These are phyloP conservation scores for Dryas integrifolia DNA, from an alignment of 331 rosid genomes.

Conservation along the genomic window DNA sequence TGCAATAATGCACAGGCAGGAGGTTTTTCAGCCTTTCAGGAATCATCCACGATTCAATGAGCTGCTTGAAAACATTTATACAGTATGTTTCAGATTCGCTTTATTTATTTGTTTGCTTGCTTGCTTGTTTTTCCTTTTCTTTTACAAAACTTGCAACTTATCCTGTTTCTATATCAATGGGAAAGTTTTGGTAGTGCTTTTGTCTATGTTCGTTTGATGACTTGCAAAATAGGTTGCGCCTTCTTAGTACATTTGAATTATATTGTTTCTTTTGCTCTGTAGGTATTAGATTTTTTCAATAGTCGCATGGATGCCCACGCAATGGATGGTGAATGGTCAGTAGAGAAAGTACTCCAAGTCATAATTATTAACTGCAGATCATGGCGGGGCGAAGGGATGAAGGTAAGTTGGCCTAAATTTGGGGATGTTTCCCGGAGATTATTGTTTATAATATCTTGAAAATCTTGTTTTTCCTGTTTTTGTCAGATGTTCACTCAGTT, in stretches of 20 bases:
- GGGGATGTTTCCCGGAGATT: conserved; percentile 17
- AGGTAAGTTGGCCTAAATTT: conserved; percentile 48
- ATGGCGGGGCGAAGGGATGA: conserved; percentile 98
- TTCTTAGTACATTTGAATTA: conserved; percentile 21
- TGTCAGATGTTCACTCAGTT: conserved; percentile 90
- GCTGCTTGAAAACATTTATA: conserved; percentile 87
- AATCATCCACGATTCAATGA: conserved; percentile 92
- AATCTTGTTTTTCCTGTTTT: neutral
- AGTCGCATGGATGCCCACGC: conserved; percentile 93
- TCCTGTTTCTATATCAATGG: conserved; percentile 11
- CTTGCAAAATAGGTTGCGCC: neutral
- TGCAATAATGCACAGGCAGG: conserved; percentile 98
- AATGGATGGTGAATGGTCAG: conserved; percentile 88
- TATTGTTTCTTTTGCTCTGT: conserved; percentile 25
- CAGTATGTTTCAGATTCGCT: conserved; percentile 43
- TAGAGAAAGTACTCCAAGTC: conserved; percentile 83
- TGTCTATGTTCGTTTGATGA: too few relatives aligned
- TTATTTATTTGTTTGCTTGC: neutral
- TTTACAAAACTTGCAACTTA: neutral
- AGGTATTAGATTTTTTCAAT: conserved; percentile 96
- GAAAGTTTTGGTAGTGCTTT: conserved; percentile 8
- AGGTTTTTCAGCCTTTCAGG: conserved; percentile 95
- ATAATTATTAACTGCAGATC: conserved; percentile 84
- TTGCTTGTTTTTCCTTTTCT: neutral
- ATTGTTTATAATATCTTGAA: conserved; percentile 1